phyloP scores from a whole-genome alignment of 306 rosid species.

The Vachellia collinsii region DNA sequence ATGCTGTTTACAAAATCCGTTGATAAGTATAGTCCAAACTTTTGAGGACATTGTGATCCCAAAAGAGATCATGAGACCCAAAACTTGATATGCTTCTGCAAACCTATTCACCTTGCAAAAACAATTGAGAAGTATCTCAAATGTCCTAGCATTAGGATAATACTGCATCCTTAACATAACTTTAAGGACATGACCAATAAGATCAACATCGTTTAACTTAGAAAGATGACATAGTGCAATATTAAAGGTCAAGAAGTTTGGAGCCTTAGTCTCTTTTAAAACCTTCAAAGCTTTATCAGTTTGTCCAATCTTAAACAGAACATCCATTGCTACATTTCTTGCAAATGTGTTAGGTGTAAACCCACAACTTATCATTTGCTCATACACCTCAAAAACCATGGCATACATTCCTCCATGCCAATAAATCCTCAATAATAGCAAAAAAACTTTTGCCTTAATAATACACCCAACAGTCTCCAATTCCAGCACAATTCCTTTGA shows the following conservation, averaged over 20 bases:
- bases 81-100: conserved; percentile 52
- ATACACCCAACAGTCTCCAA: conserved; percentile 54
- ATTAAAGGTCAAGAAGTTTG: conserved; percentile 62
- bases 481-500: conserved; percentile 40
- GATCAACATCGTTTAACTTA: conserved; percentile 39
- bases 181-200: conserved; percentile 40
- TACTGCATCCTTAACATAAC: conserved; percentile 48
- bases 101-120: conserved; percentile 56
- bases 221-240: conserved; percentile 53
- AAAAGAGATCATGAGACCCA: conserved; percentile 55
- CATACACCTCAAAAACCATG: conserved; percentile 50
- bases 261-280: conserved; percentile 40
- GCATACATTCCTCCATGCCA: conserved; percentile 54
- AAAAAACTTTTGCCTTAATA: conserved; percentile 50
- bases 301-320: conserved; percentile 48
- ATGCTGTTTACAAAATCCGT: conserved; percentile 42
- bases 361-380: conserved; percentile 46
- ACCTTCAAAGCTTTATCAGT: conserved; percentile 43
- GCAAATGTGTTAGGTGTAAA: conserved; percentile 58
- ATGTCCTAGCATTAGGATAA: conserved; percentile 48
- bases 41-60: conserved; percentile 48
- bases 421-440: conserved; percentile 58
- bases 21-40: conserved; percentile 57
- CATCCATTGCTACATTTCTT: conserved; percentile 58
- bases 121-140: conserved; percentile 54